phyloP scores from a whole-genome alignment of 1,284 basidiomycete genomes.

The Singerocomus inundabilis region DNA sequence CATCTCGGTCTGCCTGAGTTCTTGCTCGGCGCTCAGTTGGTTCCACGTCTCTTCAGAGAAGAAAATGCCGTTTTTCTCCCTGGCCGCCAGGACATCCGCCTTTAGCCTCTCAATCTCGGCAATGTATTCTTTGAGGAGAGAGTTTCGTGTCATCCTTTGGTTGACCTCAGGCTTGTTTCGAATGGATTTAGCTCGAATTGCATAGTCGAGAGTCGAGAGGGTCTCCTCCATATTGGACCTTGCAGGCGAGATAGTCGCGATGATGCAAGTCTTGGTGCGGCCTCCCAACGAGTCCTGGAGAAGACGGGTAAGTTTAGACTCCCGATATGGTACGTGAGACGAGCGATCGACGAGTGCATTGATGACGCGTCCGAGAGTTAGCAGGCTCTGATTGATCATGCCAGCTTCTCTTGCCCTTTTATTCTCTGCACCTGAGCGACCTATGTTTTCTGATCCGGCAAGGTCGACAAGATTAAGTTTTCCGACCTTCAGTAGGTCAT shows the following conservation, averaged over 20 bases:
- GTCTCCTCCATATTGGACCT: constrained; percentile 96
- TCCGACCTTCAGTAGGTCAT: constrained; percentile 90
- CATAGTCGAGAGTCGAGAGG: constrained; percentile 96
- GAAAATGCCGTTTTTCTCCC: constrained; percentile 94
- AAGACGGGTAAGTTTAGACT: constrained; percentile 93
- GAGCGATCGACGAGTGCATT: constrained; percentile 94
- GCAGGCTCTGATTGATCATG: constrained; percentile 97
- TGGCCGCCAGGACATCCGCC: constrained; percentile 83
- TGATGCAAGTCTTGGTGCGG: constrained; percentile 96
- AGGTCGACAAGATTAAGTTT: constrained; percentile 98
- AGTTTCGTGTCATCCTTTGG: constrained; percentile 89
- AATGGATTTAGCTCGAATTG: constrained; percentile 94
- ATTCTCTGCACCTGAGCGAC: constrained; percentile 93
- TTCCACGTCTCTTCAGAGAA: constrained; percentile 88
- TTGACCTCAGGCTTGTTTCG: constrained; percentile 96
- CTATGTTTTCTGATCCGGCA: constrained; percentile 98
- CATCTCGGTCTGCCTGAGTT: constrained; percentile 70
- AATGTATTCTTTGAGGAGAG: constrained; percentile 92
- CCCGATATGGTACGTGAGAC: constrained; percentile 91
- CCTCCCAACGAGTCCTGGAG: constrained; percentile 99
- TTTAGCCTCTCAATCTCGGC: constrained; percentile 95
- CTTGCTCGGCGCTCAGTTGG: constrained; percentile 77
- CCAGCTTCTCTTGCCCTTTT: constrained; percentile 95
- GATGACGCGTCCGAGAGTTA: constrained; percentile 96
- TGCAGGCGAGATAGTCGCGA: constrained; percentile 93